phyloP scores from a whole-genome alignment of 352 stramenopile genomes.

The Pythium insidiosum region DNA sequence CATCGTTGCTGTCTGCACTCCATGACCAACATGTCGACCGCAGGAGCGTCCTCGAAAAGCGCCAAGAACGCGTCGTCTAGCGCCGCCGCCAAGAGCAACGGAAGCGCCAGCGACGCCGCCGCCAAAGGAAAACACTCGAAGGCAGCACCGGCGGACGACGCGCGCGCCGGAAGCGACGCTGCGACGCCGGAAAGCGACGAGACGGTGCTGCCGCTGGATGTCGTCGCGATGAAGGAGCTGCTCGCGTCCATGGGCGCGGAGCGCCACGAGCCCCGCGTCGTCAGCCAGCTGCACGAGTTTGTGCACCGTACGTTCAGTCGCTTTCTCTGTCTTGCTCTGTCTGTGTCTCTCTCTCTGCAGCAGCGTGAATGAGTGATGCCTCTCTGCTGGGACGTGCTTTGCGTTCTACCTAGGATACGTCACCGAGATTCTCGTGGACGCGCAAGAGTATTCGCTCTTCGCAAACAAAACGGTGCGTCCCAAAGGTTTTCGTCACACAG shows the following conservation, averaged over 20 bases:
- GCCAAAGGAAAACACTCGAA: conserved; percentile 50
- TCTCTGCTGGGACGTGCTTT: too few species aligned
- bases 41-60: background rate
- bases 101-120: conserved; percentile 20
- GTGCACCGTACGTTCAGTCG: conserved; percentile 70
- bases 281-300: conserved; percentile 78
- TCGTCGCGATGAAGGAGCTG: conserved; percentile 42
- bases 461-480: conserved; percentile 49
- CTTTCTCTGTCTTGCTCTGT: background rate
- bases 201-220: conserved; percentile 53
- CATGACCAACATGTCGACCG: background rate
- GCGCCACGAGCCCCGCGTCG: conserved; percentile 71
- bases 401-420: conserved; percentile 43
- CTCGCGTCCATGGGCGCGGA: conserved; percentile 78
- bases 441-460: conserved; percentile 78
- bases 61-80: background rate
- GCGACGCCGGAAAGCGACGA: too few species aligned
- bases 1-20: too few species aligned
- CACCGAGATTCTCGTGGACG: conserved; percentile 77
- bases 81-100: conserved; percentile 6
- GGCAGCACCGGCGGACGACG: conserved; percentile 61
- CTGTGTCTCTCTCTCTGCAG: too few species aligned
- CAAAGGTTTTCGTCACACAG: too few species aligned
- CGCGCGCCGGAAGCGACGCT: conserved; percentile 22
- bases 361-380: too few species aligned